These are phyloP conservation scores for Fusarium virguliforme DNA, from an alignment of 2,329 filamentous ascomycete species.

Conservation along the genomic window DNA sequence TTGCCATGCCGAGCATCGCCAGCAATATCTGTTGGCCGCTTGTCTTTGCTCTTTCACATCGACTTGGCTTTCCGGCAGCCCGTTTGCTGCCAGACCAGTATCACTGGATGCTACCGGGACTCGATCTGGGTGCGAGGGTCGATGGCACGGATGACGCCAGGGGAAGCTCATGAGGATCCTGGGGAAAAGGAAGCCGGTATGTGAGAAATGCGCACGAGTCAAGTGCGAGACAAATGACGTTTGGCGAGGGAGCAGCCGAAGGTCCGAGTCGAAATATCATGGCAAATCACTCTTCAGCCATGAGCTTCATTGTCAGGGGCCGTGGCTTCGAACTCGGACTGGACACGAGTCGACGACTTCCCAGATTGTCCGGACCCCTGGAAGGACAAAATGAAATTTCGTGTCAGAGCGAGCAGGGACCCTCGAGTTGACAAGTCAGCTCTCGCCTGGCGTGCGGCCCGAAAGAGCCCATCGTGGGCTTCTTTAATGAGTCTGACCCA, in stretches of 20 bases:
- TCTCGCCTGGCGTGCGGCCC: conserved; percentile 28
- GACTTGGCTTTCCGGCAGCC: conserved; percentile 78
- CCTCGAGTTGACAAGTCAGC: conserved; percentile 38
- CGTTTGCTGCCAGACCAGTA: conserved; percentile 69
- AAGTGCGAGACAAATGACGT: conserved; percentile 3
- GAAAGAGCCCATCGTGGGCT: conserved; percentile 38
- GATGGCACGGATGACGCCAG: conserved; percentile 19
- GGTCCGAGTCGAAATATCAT: conserved; percentile 7
- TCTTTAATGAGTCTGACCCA: conserved; percentile 48
- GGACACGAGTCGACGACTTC: conserved; percentile 29
- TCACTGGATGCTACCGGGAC: conserved; percentile 53
- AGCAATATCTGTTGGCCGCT: conserved; percentile 78
- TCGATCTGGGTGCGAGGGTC: conserved; percentile 28
- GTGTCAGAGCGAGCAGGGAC: conserved; percentile 30
- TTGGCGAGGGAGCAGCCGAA: background rate
- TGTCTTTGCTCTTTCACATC: background rate
- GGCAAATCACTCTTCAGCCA: conserved; percentile 16
- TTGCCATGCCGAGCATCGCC: conserved; percentile 87
- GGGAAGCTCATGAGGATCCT: conserved; percentile 35
- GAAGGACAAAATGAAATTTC: conserved; percentile 27
- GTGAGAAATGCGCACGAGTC: conserved; percentile 21
- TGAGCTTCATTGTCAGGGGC: conserved; percentile 32
- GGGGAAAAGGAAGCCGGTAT: conserved; percentile 44
- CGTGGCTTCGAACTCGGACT: conserved; percentile 17
- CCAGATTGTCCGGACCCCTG: conserved; percentile 39